phyloP scores from a whole-genome alignment of 2,329 filamentous ascomycete species.

The Ascochyta clinopodiicola region DNA sequence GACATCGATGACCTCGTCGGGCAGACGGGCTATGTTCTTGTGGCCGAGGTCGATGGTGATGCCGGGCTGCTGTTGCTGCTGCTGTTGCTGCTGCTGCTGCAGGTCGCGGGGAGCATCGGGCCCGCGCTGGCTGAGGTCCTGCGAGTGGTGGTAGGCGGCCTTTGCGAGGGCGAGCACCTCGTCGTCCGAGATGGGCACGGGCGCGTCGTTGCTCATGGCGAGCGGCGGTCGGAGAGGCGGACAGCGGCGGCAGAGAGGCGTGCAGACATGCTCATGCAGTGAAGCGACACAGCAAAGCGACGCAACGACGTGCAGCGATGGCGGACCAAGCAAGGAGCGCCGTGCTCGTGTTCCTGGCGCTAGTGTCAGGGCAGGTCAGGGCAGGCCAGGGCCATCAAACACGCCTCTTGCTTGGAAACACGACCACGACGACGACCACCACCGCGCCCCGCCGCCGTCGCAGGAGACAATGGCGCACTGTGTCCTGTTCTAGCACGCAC shows the following conservation, averaged over 20 bases:
- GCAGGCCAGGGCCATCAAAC: slow-evolving; percentile 1
- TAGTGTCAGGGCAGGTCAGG: neutral
- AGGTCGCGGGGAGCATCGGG: slow-evolving; percentile 63
- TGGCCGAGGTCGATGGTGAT: slow-evolving; percentile 81
- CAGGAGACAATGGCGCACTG: neutral
- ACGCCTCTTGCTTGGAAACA: slow-evolving; percentile 4
- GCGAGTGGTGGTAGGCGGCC: slow-evolving; percentile 71
- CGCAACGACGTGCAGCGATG: neutral
- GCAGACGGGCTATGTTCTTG: slow-evolving; percentile 73
- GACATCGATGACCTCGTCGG: slow-evolving; percentile 76
- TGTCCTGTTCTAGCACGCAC: neutral
- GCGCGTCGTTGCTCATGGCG: slow-evolving; percentile 49
- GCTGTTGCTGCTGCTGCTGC: slow-evolving; percentile 61
- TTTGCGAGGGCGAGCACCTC: slow-evolving; percentile 71
- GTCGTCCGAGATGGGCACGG: slow-evolving; percentile 60
- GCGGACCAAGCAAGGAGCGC: slow-evolving; percentile 1
- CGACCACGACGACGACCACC: neutral
- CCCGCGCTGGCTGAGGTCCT: slow-evolving; percentile 63
- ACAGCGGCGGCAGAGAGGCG: slow-evolving; percentile 7
- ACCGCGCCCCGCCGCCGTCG: slow-evolving; percentile 1
- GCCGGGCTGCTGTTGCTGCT: slow-evolving; percentile 68
- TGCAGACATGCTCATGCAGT: slow-evolving; percentile 12
- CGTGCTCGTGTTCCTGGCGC: slow-evolving; percentile 5
- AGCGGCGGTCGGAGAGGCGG: slow-evolving; percentile 14
- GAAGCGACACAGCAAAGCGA: neutral